Evolutionary conservation across 805 yeast species (phyloP).

Genomic region (Pachysolen tannophilus): DNA sequence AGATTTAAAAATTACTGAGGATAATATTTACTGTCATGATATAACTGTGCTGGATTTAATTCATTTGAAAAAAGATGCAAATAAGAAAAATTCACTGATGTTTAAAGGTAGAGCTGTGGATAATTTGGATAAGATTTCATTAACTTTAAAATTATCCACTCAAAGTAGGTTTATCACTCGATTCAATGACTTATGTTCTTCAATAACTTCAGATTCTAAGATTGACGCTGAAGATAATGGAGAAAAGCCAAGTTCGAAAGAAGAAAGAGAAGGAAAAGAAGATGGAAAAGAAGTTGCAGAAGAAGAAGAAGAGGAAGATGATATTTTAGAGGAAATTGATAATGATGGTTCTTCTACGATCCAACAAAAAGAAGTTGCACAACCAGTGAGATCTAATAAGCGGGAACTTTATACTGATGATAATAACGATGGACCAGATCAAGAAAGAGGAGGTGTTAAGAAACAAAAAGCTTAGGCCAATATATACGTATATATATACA

Average conservation of each 20-base stretch:
- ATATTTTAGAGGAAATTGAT: constrained; percentile 14
- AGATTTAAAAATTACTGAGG: constrained; percentile 5
- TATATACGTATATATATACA: background rate
- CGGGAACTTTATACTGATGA: background rate
- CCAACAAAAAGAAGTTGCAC: constrained; percentile 2
- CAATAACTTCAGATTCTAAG: constrained; percentile 18
- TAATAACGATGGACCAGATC: background rate
- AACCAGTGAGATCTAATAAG: background rate
- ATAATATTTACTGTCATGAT: constrained; percentile 8
- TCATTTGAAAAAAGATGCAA: constrained; percentile 4
- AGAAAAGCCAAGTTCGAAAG: background rate
- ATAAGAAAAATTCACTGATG: background rate
- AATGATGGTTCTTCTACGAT: constrained; percentile 14
- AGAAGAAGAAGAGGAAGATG: constrained; percentile 17
- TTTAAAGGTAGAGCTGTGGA: background rate
- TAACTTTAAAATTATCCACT: constrained; percentile 2
- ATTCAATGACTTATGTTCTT: constrained; percentile 5
- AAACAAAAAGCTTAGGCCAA: background rate
- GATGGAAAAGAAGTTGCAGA: constrained; percentile 6
- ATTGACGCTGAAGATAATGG: constrained; percentile 23
- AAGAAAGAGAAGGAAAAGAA: background rate
- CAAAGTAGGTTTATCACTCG: constrained; percentile 7
- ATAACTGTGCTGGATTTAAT: constrained; percentile 4
- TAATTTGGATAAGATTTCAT: constrained; percentile 2
- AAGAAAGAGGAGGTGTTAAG: constrained; percentile 5